Evolutionary conservation across 2,329 filamentous ascomycete genomes (phyloP).

Genomic region (Furcasterigmium sp.): DNA sequence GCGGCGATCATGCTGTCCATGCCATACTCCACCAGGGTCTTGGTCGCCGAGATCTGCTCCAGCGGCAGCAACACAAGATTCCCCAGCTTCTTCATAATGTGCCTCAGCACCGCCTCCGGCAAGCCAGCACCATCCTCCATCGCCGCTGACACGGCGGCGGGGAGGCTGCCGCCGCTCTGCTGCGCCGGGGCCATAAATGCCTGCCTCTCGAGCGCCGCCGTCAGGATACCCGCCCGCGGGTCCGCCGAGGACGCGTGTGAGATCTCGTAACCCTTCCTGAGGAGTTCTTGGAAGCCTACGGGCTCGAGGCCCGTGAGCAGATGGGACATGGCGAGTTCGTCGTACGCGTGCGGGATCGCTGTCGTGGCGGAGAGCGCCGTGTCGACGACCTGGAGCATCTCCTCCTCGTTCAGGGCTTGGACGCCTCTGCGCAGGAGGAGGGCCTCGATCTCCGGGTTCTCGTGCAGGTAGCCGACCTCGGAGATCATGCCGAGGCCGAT

Average conservation of each 20-base stretch:
- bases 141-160: neutral
- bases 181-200: too few species aligned
- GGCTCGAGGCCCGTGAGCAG: slow-evolving; percentile 19
- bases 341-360: neutral
- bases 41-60: slow-evolving; percentile 18
- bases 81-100: neutral
- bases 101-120: neutral
- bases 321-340: too few species aligned
- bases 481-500: slow-evolving; percentile 26
- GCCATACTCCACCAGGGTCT: slow-evolving; percentile 24
- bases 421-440: slow-evolving; percentile 27
- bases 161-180: neutral
- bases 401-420: slow-evolving; percentile 24
- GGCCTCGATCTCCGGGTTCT: slow-evolving; percentile 27
- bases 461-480: slow-evolving; percentile 30
- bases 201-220: too few species aligned
- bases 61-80: slow-evolving; percentile 17
- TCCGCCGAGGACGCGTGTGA: too few species aligned
- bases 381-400: slow-evolving; percentile 23
- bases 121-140: neutral
- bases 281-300: slow-evolving; percentile 12
- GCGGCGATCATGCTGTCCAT: slow-evolving; percentile 34
- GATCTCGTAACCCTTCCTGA: slow-evolving; percentile 12
- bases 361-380: slow-evolving; percentile 13
- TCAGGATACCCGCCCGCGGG: too few species aligned